Base-by-base conservation (phyloP, 306 rosid species). In the Cucurbita ficifolia region DNA sequence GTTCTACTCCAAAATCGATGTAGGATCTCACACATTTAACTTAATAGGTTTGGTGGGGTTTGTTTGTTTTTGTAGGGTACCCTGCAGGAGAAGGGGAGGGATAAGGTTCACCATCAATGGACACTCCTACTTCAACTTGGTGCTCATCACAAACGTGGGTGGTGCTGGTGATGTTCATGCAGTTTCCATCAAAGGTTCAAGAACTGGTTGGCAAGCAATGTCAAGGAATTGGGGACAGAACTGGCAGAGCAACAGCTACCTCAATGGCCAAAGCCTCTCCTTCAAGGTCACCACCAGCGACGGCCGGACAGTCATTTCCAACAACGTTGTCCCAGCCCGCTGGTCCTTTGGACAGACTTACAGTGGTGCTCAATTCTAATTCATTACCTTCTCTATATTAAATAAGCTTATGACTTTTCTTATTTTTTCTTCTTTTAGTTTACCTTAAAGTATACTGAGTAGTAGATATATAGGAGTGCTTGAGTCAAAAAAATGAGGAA, bases 291-390 rank as follows among this genome's bases (percentile, higher is more conserved):
- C 91, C 29, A 84, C 99, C 5, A 94, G 99, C 64, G 91, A 91
- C 72, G 97, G 96, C 56, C 87, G 75, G 0, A 86, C 81, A 6
- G 82, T 85, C 13, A 84, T 94, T 21, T 88, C 99, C 65, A n/a
- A 76, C 83, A 94, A 91, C 42, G 96, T 68, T 76, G 92, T 94
- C 21, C 96, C 97, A 0, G 76, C 96, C 18, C 76, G 81, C 17
- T 94, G 99, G 99, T 90, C 97, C 81, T 94, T 91, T 69, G 99
- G 99, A 29, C 99, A 94, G 90, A 94, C 97, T 78, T 94, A 75
- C 77, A 38, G 79, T 17, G 99, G 99, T 70, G 91, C 89, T 57
- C 99, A 94, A 77, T 84, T 93, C 89, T 89, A 79, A 79, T 93
- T 77, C 82, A 61, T 49, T 59, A 8, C 8, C 56, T 19, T 62